These are phyloP conservation scores for Parsonsia alboflavescens DNA, from an alignment of 257 asterid genomes.

Conservation along the genomic window DNA sequence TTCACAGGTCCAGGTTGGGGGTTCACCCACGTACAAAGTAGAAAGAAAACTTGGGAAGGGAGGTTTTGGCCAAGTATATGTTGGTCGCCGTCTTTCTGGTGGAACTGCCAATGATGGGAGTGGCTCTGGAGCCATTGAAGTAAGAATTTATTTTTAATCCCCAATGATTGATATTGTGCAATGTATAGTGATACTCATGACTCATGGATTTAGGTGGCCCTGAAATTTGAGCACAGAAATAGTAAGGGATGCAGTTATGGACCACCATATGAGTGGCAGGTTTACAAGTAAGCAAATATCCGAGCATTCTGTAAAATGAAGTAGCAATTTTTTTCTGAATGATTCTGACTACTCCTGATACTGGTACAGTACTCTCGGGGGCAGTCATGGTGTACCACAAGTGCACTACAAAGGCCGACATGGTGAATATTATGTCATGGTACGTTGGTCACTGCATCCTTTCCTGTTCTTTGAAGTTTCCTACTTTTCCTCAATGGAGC, in stretches of 20 bases:
- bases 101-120: conserved; percentile 41
- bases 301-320: neutral
- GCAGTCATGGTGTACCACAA: conserved; percentile 84
- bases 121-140: conserved; percentile 65
- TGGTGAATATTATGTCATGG: conserved; percentile 78
- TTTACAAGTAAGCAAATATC: conserved; percentile 56
- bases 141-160: conserved; percentile 12
- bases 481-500: neutral
- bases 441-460: conserved; percentile 20
- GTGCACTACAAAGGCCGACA: conserved; percentile 86
- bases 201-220: conserved; percentile 53
- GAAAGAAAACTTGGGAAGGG: conserved; percentile 87
- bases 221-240: conserved; percentile 73
- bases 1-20: conserved; percentile 80
- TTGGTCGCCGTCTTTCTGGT: conserved; percentile 67
- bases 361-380: conserved; percentile 61
- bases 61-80: conserved; percentile 91
- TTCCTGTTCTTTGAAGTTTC: conserved; percentile 6
- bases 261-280: conserved; percentile 87
- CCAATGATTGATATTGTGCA: neutral
- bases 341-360: conserved; percentile 12
- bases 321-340: conserved; percentile 9
- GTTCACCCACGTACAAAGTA: conserved; percentile 57
- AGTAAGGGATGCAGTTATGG: conserved; percentile 84
- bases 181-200: neutral